Evolutionary conservation across 1,139 yeast genomes (phyloP).

Genomic region (Magnusiomyces suaveolens): DNA sequence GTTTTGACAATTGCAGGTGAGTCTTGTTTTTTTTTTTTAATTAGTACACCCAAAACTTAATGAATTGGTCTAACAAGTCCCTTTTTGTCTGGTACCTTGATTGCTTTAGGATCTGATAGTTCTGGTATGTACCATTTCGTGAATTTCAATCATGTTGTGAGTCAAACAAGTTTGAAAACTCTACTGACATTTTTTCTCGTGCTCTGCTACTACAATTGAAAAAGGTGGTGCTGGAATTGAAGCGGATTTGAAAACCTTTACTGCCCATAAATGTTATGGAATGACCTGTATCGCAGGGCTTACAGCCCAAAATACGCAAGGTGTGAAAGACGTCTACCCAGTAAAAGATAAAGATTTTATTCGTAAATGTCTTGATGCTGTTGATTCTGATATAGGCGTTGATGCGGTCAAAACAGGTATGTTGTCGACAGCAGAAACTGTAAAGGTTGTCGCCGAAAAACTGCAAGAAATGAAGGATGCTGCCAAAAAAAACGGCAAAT

Average conservation of each 20-base stretch:
- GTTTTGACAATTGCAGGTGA: no score
- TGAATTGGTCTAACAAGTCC: no score
- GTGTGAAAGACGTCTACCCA: conserved; percentile 43
- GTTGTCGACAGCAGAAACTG: conserved; percentile 50
- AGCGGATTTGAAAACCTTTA: conserved; percentile 78
- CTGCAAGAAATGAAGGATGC: conserved; percentile 18
- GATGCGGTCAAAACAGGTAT: conserved; percentile 77
- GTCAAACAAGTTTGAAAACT: no score
- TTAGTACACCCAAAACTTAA: no score
- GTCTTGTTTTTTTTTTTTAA: no score
- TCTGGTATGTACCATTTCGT: no score
- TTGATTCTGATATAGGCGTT: conserved; percentile 54
- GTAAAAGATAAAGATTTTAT: conserved; percentile 41
- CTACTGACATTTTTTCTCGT: no score
- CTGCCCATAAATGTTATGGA: conserved; percentile 72
- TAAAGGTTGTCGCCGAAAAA: conserved; percentile 39
- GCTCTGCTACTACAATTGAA: no score
- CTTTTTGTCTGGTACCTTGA: no score
- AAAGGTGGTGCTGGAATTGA: conserved; percentile 97
- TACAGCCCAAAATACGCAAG: conserved; percentile 65
- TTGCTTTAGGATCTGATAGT: no score
- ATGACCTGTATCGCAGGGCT: conserved; percentile 71
- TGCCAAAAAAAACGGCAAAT: conserved; percentile 27
- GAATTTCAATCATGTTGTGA: no score
- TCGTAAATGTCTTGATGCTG: conserved; percentile 41